phyloP scores from a whole-genome alignment of 176 grass and related monocot species.

The Avena sativa region DNA sequence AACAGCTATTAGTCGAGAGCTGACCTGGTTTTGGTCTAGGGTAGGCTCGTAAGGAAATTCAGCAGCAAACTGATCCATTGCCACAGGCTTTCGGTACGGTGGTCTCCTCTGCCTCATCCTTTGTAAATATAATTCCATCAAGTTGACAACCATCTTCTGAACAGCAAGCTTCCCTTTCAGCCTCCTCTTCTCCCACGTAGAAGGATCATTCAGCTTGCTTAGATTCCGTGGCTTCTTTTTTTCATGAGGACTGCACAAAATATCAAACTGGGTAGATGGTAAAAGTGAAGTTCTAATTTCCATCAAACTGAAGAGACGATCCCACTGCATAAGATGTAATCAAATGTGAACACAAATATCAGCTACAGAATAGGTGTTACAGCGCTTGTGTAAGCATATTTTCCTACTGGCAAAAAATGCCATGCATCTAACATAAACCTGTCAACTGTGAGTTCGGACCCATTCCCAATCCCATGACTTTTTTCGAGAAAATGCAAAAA shows the following conservation, averaged over 20 bases:
- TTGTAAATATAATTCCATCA: conserved; percentile 95
- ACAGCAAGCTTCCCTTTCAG: conserved; percentile 93
- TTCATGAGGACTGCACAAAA: conserved; percentile 79
- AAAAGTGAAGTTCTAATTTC: conserved; percentile 54
- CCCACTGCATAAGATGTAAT: neutral
- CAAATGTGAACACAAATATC: conserved; percentile 10
- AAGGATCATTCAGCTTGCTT: conserved; percentile 84
- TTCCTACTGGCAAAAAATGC: neutral
- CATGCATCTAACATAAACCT: neutral
- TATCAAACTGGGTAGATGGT: conserved; percentile 71
- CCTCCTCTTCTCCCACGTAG: conserved; percentile 86
- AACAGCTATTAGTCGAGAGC: conserved; percentile 6
- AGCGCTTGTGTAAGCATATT: neutral
- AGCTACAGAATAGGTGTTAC: neutral
- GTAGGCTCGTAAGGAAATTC: conserved; percentile 93
- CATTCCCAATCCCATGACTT: neutral
- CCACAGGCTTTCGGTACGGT: conserved; percentile 59
- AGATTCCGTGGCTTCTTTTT: conserved; percentile 76
- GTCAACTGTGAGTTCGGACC: neutral
- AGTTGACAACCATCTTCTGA: conserved; percentile 97
- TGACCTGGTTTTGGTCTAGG: conserved; percentile 84
- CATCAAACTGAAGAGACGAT: neutral
- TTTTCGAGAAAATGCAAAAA: too few relatives aligned
- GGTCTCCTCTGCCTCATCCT: conserved; percentile 81
- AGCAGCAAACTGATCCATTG: conserved; percentile 71